Percentiles rank a stretch among this genome's conserved stretches.
Evolutionary conservation across 169 alveolate species (phyloP).

Genomic region (Cystoisospora suis): DNA sequence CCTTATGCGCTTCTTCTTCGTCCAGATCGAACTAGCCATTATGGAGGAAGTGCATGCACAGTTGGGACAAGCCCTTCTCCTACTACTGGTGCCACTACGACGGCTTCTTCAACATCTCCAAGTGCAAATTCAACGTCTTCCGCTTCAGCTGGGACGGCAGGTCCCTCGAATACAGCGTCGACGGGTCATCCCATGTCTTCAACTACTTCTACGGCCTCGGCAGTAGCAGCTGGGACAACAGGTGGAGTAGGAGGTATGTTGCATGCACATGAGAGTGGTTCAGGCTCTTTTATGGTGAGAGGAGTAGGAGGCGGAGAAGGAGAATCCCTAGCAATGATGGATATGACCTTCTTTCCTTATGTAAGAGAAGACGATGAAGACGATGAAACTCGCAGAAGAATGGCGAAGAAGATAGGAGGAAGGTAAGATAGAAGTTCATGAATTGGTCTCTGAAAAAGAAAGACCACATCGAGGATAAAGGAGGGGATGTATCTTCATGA

Average conservation of each 20-base stretch:
- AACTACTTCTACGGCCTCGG: not conserved
- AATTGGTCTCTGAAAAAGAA: no score
- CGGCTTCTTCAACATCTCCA: not conserved
- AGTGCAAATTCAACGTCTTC: not conserved
- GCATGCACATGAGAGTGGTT: no score
- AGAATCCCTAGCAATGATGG: not conserved
- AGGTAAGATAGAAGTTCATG: no score
- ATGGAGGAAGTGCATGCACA: not conserved
- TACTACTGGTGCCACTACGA: not conserved
- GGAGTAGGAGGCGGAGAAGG: not conserved
- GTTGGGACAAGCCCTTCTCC: not conserved
- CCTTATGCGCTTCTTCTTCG: constrained; percentile 38
- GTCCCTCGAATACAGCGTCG: not conserved
- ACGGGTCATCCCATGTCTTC: no score
- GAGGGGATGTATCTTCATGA: no score
- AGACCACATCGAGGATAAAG: no score
- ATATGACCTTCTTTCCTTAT: not conserved
- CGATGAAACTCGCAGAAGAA: no score
- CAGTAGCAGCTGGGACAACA: not conserved
- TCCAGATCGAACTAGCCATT: not conserved
- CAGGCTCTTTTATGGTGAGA: no score
- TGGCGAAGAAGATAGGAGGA: no score
- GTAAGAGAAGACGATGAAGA: not conserved
- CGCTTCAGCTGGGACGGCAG: not conserved
- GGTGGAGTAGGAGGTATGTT: not conserved